These are phyloP conservation scores for Cladophialophora chaetospira DNA, from an alignment of 2,329 filamentous ascomycete species.

Conservation along the genomic window DNA sequence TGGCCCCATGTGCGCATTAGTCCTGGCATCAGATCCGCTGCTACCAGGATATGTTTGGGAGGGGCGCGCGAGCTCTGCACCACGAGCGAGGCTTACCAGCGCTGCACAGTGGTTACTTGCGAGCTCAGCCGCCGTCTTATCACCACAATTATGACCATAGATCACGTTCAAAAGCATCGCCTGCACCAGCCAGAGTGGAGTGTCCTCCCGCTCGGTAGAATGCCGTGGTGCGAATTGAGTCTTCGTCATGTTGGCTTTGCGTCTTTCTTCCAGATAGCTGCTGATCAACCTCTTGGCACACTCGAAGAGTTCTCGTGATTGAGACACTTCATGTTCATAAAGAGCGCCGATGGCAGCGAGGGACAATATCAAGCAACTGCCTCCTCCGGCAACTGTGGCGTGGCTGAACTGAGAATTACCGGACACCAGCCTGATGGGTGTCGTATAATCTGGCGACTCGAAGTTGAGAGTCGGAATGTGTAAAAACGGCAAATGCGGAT, in stretches of 20 bases:
- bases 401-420: constrained; percentile 54
- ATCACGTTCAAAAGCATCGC: constrained; percentile 96
- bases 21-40: constrained; percentile 37
- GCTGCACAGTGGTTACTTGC: constrained; percentile 90
- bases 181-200: constrained; percentile 92
- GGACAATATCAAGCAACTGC: constrained; percentile 80
- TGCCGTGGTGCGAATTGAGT: constrained; percentile 51
- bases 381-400: constrained; percentile 67
- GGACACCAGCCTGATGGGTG: constrained; percentile 60
- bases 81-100: constrained; percentile 84
- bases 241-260: constrained; percentile 76
- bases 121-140: constrained; percentile 87
- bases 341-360: constrained; percentile 86
- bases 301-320: constrained; percentile 85
- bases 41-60: constrained; percentile 26
- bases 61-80: constrained; percentile 72
- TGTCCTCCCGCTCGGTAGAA: constrained; percentile 49
- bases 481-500: constrained; percentile 91
- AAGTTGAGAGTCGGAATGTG: constrained; percentile 91
- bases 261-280: constrained; percentile 85
- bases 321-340: constrained; percentile 79
- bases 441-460: constrained; percentile 70
- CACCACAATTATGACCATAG: constrained; percentile 91
- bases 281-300: constrained; percentile 95
- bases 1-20: constrained; percentile 44